Base-by-base conservation (phyloP, 2,329 filamentous ascomycete species). In the Grosmannia clavigera region DNA sequence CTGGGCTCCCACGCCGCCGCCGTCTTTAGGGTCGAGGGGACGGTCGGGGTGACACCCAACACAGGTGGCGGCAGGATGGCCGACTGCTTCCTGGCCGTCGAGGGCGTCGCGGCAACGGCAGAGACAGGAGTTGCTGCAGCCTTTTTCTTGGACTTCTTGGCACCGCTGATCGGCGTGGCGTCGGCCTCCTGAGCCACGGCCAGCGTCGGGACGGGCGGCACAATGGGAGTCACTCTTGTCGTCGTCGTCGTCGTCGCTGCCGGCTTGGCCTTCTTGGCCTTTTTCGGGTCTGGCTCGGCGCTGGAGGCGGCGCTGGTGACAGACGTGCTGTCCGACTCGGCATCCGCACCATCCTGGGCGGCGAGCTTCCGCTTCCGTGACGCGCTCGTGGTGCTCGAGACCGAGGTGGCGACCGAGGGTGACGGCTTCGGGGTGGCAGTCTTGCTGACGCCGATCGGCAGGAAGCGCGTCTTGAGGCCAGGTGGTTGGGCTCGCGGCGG, bases 401-500 rank as follows among this genome's bases (percentile, higher is more conserved):
- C 33, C 16, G 56, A 69, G 67, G 35, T 54, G 11, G 56, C 25
- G n/a, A 61, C 55, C n/a, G 60, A 7, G 16, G 9, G 35, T 61
- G 19, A 51, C n/a, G 57, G 55, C 61, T 48, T 62, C 48, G 48
- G 52, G 1, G 60, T 27, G 16, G 29, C 19, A 11, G 48, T 40
- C 27, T 57, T 61, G 50, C 50, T 69, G 52, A 81, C 76, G 33
- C 87, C 87, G 53, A 86, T 80, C 1, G 87, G 87, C 59, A 79
- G 79, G 70, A 81, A 90, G 40, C 87, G 81, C 71, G 84, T 80
- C 66, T 79, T 83, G 59, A 92, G 73, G 7, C 83, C 85, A 66
- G 80, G 77, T 1, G 88, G 86, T 69, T 91, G 88, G 54, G 81
- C 75, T 61, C 85, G 81, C 56, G 82, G 75, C 1, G 77, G 70